Percentiles rank a stretch among this genome's conserved stretches.
These are phyloP conservation scores for Trichosporon coremiiforme DNA, from an alignment of 1,284 basidiomycete species.

Conservation along the genomic window DNA sequence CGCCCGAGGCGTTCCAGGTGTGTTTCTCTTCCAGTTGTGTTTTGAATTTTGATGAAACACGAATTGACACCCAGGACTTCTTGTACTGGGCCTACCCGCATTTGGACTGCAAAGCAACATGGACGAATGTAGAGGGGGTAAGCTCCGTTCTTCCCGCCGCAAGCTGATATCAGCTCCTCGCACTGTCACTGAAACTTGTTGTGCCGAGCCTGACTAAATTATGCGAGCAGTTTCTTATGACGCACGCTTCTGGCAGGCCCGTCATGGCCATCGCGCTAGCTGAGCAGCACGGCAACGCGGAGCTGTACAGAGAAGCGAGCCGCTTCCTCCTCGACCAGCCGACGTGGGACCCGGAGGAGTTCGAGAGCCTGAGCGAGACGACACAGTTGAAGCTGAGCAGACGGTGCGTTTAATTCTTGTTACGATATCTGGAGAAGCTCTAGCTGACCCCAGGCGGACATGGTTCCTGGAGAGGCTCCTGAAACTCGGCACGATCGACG, in stretches of 20 bases:
- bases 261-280: constrained; percentile 88
- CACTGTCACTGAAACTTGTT: constrained; percentile 58
- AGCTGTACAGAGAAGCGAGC: constrained; percentile 82
- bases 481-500: constrained; percentile 81
- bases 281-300: constrained; percentile 80
- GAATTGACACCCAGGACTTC: constrained; percentile 41
- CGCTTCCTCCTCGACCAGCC: constrained; percentile 84
- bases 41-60: not conserved
- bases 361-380: constrained; percentile 72
- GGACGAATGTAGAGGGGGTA: constrained; percentile 83
- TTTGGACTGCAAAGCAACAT: constrained; percentile 83
- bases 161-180: constrained; percentile 38
- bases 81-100: constrained; percentile 55
- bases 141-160: constrained; percentile 15
- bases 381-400: constrained; percentile 86
- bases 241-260: constrained; percentile 84
- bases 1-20: constrained; percentile 46
- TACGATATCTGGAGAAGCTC: not conserved
- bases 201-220: constrained; percentile 75
- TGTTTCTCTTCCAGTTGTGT: not conserved
- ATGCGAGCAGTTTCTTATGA: constrained; percentile 81
- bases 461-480: constrained; percentile 93
- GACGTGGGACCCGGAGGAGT: constrained; percentile 66
- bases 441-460: constrained; percentile 63
- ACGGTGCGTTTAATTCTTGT: constrained; percentile 59